phyloP scores from a whole-genome alignment of 176 grass and related monocot species.

The Triticum urartu region DNA sequence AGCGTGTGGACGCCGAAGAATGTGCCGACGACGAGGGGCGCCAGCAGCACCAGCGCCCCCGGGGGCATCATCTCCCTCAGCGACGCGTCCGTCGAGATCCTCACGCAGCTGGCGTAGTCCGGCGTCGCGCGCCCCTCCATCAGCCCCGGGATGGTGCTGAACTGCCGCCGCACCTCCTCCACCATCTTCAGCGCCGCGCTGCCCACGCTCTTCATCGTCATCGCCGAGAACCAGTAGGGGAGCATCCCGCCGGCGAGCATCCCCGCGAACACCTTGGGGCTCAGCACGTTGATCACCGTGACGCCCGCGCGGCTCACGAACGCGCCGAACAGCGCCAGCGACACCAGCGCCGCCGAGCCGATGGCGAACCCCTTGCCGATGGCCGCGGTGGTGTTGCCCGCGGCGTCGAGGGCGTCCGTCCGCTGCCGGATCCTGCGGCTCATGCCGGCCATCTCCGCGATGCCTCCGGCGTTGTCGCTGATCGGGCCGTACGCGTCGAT shows the following conservation, averaged over 20 bases:
- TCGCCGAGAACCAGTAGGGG: slow-evolving; percentile 74
- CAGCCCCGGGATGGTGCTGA: slow-evolving; percentile 56
- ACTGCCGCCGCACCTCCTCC: slow-evolving; percentile 70
- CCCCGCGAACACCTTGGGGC: slow-evolving; percentile 57
- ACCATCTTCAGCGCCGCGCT: slow-evolving; percentile 71
- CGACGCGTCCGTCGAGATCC: slow-evolving; percentile 71
- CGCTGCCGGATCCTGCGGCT: slow-evolving; percentile 45
- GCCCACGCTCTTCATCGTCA: slow-evolving; percentile 82
- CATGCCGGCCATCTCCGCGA: slow-evolving; percentile 50
- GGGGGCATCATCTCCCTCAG: slow-evolving; percentile 70
- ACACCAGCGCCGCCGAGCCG: slow-evolving; percentile 1
- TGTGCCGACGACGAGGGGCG: slow-evolving; percentile 52
- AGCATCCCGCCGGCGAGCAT: slow-evolving; percentile 72
- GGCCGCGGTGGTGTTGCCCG: slow-evolving; percentile 66
- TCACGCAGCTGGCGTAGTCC: slow-evolving; percentile 69
- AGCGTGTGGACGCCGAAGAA: slow-evolving; percentile 77
- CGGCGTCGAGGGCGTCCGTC: slow-evolving; percentile 69
- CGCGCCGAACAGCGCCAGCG: slow-evolving; percentile 65
- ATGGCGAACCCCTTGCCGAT: slow-evolving; percentile 46
- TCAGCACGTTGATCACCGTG: slow-evolving; percentile 46
- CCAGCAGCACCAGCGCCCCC: slow-evolving; percentile 56
- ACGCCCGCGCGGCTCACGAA: slow-evolving; percentile 64
- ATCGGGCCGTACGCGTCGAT: slow-evolving; percentile 74
- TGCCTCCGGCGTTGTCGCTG: slow-evolving; percentile 65
- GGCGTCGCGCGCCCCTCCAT: slow-evolving; percentile 59